phyloP scores from a whole-genome alignment of 2,329 filamentous ascomycete species.

The Atkinsonella hypoxylon region DNA sequence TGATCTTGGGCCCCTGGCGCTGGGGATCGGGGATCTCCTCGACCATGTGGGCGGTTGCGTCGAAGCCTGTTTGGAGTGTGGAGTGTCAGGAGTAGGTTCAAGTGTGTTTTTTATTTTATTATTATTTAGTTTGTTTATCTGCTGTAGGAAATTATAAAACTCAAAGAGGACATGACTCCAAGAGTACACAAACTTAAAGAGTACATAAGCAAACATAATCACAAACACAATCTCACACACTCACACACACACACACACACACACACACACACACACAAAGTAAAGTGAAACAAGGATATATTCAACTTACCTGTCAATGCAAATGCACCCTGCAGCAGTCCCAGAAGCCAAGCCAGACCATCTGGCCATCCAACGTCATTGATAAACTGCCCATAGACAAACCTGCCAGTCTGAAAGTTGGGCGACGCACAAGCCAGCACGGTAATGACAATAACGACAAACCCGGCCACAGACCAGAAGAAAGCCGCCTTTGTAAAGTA shows the following conservation, averaged over 20 bases:
- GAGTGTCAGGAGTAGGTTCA: too few relatives aligned
- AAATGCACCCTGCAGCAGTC: conserved; percentile 39
- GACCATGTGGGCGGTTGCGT: conserved; percentile 38
- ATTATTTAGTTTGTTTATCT: too few relatives aligned
- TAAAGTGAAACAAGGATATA: not conserved
- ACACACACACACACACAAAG: not conserved
- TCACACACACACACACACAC: too few relatives aligned
- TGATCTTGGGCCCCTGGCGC: conserved; percentile 50
- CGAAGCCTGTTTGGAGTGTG: conserved; percentile 24
- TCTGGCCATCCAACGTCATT: conserved; percentile 61
- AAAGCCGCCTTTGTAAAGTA: conserved; percentile 58
- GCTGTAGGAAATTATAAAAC: too few relatives aligned
- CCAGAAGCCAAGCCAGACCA: conserved; percentile 47
- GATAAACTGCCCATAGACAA: conserved; percentile 56
- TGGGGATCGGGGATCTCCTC: conserved; percentile 48
- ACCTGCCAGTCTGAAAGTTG: conserved; percentile 49
- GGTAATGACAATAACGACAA: conserved; percentile 58
- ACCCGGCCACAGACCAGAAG: conserved; percentile 58
- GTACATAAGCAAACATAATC: too few relatives aligned
- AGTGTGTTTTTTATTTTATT: too few relatives aligned
- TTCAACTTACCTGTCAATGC: conserved; percentile 25
- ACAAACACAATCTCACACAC: too few relatives aligned
- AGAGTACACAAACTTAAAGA: too few relatives aligned
- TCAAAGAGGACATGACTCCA: too few relatives aligned
- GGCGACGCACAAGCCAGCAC: conserved; percentile 54